These are phyloP conservation scores for Wickerhamiella parazyma DNA, from an alignment of 805 yeast species.

Conservation along the genomic window DNA sequence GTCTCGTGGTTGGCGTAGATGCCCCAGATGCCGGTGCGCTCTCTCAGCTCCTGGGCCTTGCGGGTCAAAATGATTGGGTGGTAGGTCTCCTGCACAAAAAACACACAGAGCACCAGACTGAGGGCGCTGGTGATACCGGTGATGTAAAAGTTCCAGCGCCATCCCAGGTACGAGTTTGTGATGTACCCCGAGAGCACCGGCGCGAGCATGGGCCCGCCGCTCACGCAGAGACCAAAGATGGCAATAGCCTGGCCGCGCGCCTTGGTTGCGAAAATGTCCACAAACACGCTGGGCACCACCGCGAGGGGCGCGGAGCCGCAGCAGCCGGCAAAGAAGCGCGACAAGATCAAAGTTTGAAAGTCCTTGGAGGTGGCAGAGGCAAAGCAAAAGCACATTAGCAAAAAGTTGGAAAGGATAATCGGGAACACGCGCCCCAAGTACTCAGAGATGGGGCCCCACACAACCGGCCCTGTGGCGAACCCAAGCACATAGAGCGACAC, in stretches of 20 bases:
- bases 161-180: constrained; percentile 46
- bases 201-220: constrained; percentile 67
- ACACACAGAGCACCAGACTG: constrained; percentile 28
- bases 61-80: constrained; percentile 49
- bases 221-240: constrained; percentile 57
- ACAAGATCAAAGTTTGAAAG: constrained; percentile 51
- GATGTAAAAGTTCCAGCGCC: constrained; percentile 75
- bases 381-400: constrained; percentile 47
- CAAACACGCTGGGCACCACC: constrained; percentile 75
- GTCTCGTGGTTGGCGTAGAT: constrained; percentile 52
- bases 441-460: constrained; percentile 87
- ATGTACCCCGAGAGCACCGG: constrained; percentile 70
- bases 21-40: constrained; percentile 69
- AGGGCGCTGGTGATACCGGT: constrained; percentile 47
- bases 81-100: constrained; percentile 56
- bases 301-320: constrained; percentile 78
- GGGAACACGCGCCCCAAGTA: constrained; percentile 57
- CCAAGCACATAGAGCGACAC: constrained; percentile 80
- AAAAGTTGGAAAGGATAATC: constrained; percentile 41
- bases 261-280: constrained; percentile 58
- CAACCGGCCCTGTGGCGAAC: constrained; percentile 81
- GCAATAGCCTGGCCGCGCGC: constrained; percentile 66
- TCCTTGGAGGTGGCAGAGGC: constrained; percentile 72
- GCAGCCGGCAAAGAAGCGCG: constrained; percentile 71
- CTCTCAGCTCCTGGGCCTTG: constrained; percentile 51